Evolutionary conservation across 768 basidiomycete genomes (phyloP), one percentile per base, ranked within the genome.

Genomic region (Pleurotus djamor): DNA sequence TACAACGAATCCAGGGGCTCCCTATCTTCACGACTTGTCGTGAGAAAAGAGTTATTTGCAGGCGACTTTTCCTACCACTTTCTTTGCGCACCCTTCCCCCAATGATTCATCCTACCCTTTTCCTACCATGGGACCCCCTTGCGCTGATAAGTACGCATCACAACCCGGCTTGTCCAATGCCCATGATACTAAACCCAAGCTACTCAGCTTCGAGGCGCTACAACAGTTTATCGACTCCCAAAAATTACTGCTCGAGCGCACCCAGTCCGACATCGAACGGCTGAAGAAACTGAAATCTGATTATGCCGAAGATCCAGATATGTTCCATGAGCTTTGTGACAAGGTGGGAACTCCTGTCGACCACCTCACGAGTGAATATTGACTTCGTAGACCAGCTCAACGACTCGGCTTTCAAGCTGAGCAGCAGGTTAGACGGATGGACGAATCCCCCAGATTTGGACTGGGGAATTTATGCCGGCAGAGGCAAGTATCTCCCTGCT

Each of bases 161-260:
- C 9, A 43, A 51, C n/a, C 35, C 9, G n/a, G 43, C n/a, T 10
- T 43, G 45, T 36, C 52, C 32, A n/a, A 7, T 21, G 32, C 17
- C 32, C 17, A 38, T 36, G 38, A 50, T 51, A 58, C 35, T 56
- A 7, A 32, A 48, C n/a, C 59, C 32, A 33, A 61, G 55, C 41
- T 14, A 59, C 37, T 14, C 57, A 87, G 85, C 65, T 71, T 84
- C 64, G 79, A 87, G 70, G 87, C 86, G 76, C 86, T 92, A 64
- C 80, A 84, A 65, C 73, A 73, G 50, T 92, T 86, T 71, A 80
- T 92, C 61, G 76, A 81, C 58, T 74, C 81, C 44, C 90, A 92
- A 72, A 82, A 73, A 68, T 68, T 75, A 16, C 64, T 89, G 36
- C 81, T 92, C 43, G 76, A 79, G 51, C 80, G 81, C 35, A 87